Evolutionary conservation across 805 yeast genomes (phyloP).

Genomic region (Candida chauliodis): DNA sequence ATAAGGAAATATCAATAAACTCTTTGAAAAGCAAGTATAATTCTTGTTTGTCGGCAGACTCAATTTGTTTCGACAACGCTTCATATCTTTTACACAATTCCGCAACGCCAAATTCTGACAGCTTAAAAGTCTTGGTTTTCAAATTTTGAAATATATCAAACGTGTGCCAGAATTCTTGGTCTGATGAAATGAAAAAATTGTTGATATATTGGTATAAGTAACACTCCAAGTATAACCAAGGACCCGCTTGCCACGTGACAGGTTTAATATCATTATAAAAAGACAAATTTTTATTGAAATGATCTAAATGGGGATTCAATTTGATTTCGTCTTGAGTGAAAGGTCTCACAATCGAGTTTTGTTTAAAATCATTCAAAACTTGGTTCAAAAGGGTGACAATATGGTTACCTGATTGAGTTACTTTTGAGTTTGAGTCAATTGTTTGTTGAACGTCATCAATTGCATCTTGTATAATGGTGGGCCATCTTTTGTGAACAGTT

Average conservation of each 20-base stretch:
- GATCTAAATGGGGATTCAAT: conserved; percentile 45
- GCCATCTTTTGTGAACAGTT: conserved; percentile 85
- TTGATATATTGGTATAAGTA: conserved; percentile 71
- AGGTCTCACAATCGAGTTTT: conserved; percentile 27
- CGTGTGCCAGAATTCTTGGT: conserved; percentile 26
- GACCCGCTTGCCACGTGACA: conserved; percentile 75
- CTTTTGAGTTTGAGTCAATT: conserved; percentile 20
- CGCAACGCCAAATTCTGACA: conserved; percentile 72
- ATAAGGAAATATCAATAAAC: conserved; percentile 79
- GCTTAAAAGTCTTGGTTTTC: conserved; percentile 71
- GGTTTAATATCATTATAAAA: conserved; percentile 19
- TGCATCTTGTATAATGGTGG: conserved; percentile 67
- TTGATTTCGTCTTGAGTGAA: conserved; percentile 31
- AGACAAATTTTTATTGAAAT: conserved; percentile 57
- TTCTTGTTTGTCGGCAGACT: conserved; percentile 33
- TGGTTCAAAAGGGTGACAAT: conserved; percentile 28
- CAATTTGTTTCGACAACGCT: conserved; percentile 32
- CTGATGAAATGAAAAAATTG: conserved; percentile 29
- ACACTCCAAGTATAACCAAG: conserved; percentile 90
- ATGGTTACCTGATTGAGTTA: conserved; percentile 30
- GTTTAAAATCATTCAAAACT: conserved; percentile 43
- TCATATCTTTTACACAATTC: conserved; percentile 67
- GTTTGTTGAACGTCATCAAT: conserved; percentile 56
- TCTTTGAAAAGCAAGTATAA: conserved; percentile 68
- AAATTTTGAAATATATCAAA: conserved; percentile 73